Conservation (phyloP, 306 rosid species). For the Rosa persica region DNA sequence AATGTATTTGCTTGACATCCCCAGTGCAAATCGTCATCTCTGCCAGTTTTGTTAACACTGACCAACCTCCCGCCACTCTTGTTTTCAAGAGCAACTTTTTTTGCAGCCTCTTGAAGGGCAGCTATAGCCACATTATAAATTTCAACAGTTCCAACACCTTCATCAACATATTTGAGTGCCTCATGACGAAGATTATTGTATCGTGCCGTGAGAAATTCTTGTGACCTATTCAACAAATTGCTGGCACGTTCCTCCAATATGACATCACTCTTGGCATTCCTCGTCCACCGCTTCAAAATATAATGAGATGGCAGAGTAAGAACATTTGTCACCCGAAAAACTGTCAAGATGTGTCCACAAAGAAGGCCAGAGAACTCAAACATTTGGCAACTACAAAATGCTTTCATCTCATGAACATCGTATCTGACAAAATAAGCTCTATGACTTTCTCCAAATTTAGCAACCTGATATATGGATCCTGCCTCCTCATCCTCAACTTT, state of each 20-base stretch:
- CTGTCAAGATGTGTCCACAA: slow-evolving; percentile 39
- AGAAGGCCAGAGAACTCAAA: slow-evolving; percentile 34
- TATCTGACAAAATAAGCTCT: slow-evolving; percentile 27
- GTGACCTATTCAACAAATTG: slow-evolving; percentile 21
- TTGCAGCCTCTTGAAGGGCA: slow-evolving; percentile 34
- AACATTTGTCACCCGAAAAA: slow-evolving; percentile 40
- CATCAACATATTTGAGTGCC: slow-evolving; percentile 35
- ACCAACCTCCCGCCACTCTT: slow-evolving; percentile 14
- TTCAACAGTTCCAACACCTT: slow-evolving; percentile 24
- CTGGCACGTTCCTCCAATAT: slow-evolving; percentile 26
- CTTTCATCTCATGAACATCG: slow-evolving; percentile 28
- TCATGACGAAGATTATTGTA: slow-evolving; percentile 33
- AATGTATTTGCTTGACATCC: slow-evolving; percentile 15
- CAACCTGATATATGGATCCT: slow-evolving; percentile 22
- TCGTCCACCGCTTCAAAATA: slow-evolving; percentile 38
- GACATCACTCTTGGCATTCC: slow-evolving; percentile 42
- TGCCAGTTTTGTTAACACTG: slow-evolving; percentile 3
- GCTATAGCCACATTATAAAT: slow-evolving; percentile 24
- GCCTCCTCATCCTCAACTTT: slow-evolving; percentile 30
- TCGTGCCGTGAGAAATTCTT: slow-evolving; percentile 24
- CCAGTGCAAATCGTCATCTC: not conserved
- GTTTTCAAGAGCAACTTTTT: slow-evolving; percentile 23
- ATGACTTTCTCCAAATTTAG: slow-evolving; percentile 34
- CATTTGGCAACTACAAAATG: slow-evolving; percentile 35
- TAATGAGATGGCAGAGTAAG: slow-evolving; percentile 39